Evolutionary conservation across 345 rosid genomes (phyloP).

Genomic region (Clarkia xantiana): DNA sequence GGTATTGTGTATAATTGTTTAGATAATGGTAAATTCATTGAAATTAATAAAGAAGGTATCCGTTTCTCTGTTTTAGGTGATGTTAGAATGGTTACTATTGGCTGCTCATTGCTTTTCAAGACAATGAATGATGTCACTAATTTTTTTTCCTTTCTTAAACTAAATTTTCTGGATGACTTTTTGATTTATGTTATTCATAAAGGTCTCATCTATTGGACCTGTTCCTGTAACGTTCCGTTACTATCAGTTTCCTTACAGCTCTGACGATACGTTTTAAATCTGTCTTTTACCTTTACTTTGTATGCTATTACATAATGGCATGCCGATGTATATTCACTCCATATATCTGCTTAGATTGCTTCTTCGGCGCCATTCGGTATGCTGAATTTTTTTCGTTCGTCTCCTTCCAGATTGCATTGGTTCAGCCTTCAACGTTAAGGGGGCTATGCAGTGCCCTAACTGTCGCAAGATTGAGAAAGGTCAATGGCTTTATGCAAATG

Average conservation of each 20-base stretch:
- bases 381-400: neutral
- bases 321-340: neutral
- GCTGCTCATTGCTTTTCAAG: too few species aligned
- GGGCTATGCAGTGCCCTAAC: constrained; percentile 96
- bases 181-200: too few species aligned
- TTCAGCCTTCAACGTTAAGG: constrained; percentile 92
- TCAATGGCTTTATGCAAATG: constrained; percentile 91
- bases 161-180: too few species aligned
- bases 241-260: neutral
- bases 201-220: too few species aligned
- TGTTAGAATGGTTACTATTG: too few species aligned
- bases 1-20: too few species aligned
- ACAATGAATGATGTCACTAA: too few species aligned
- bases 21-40: too few species aligned
- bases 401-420: constrained; percentile 78
- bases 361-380: too few species aligned
- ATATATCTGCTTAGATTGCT: neutral
- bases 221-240: neutral
- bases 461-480: constrained; percentile 97
- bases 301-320: neutral
- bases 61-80: too few species aligned
- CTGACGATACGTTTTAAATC: neutral
- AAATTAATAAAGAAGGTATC: too few species aligned
- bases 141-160: too few species aligned
- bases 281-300: neutral